These are phyloP conservation scores for Salvia sclarea DNA, from an alignment of 305 asterid species.

Conservation along the genomic window DNA sequence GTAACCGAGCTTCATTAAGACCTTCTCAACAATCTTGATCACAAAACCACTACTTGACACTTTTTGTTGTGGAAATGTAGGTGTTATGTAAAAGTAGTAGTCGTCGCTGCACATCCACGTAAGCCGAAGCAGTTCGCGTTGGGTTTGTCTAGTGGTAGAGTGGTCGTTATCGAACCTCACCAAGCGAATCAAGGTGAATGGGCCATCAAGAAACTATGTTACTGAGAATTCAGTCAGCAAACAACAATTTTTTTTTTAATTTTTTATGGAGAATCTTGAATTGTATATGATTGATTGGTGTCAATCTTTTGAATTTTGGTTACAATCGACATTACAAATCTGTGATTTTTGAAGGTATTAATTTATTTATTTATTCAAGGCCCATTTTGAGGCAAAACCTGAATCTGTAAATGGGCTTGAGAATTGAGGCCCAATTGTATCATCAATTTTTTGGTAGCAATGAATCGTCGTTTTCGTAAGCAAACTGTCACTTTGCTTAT, in stretches of 20 bases:
- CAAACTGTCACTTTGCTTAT: background rate
- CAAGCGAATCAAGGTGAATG: conserved; percentile 49
- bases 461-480: background rate
- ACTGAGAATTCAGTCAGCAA: background rate
- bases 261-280: background rate
- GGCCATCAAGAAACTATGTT: conserved; percentile 23
- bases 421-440: no score
- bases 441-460: background rate
- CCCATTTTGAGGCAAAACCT: background rate
- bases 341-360: no score
- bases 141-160: conserved; percentile 64
- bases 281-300: no score
- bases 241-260: no score
- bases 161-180: conserved; percentile 56
- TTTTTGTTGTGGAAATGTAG: conserved; percentile 36
- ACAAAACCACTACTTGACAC: no score
- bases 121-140: conserved; percentile 64
- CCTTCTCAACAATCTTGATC: background rate
- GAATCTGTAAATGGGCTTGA: background rate
- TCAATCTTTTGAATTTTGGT: no score
- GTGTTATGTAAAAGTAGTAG: conserved; percentile 43
- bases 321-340: no score
- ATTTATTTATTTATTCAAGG: no score
- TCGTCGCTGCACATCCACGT: conserved; percentile 67
- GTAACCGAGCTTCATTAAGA: no score